Conservation (phyloP, 1,284 basidiomycete species). For the Coniferiporia weirii region DNA sequence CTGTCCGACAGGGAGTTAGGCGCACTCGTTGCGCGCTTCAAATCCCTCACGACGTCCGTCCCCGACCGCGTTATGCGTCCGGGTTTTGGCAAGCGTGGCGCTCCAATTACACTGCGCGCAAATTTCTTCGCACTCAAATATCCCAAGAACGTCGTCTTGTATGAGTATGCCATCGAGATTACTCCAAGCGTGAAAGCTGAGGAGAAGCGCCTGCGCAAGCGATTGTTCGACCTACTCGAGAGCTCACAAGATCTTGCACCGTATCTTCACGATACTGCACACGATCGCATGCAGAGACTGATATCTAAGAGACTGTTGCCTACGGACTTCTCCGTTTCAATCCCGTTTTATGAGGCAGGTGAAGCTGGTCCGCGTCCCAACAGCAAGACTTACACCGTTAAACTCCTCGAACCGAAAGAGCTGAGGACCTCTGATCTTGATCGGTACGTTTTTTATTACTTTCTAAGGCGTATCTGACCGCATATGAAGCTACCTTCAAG, state of each 20-base stretch:
- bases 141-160: slow-evolving; percentile 40
- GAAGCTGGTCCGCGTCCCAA: slow-evolving; percentile 37
- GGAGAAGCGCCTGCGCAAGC: slow-evolving; percentile 32
- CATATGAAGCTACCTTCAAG: slow-evolving; percentile 45
- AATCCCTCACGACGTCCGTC: slow-evolving; percentile 26
- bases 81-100: slow-evolving; percentile 58
- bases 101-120: slow-evolving; percentile 47
- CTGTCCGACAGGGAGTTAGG: slow-evolving; percentile 1
- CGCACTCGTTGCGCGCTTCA: slow-evolving; percentile 30
- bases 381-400: slow-evolving; percentile 47
- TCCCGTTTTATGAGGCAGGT: slow-evolving; percentile 53
- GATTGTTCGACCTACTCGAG: slow-evolving; percentile 60
- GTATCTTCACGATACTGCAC: slow-evolving; percentile 46
- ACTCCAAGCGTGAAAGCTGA: slow-evolving; percentile 46
- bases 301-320: slow-evolving; percentile 53
- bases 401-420: slow-evolving; percentile 42
- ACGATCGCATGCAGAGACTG: slow-evolving; percentile 55
- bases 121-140: slow-evolving; percentile 63
- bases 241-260: slow-evolving; percentile 35
- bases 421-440: slow-evolving; percentile 40
- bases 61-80: slow-evolving; percentile 40
- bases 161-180: slow-evolving; percentile 59
- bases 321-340: slow-evolving; percentile 44
- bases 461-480: slow-evolving; percentile 1
- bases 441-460: slow-evolving; percentile 36